Evolutionary conservation across 1,284 basidiomycete species (phyloP).

Genomic region (Earliella scabrosa): DNA sequence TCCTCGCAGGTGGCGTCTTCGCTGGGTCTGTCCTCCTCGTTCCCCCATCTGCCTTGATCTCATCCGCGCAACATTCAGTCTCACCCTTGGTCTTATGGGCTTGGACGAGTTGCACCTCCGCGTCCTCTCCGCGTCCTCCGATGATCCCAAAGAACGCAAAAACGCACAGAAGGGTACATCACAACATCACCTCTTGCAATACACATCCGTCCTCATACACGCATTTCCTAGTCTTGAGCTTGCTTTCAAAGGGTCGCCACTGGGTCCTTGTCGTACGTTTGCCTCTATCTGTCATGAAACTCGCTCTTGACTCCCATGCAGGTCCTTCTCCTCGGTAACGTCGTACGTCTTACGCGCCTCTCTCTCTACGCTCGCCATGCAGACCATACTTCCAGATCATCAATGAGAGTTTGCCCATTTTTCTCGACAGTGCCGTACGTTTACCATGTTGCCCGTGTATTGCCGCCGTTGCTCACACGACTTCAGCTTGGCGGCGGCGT

Average conservation of each 20-base stretch:
- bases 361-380: neutral
- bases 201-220: neutral
- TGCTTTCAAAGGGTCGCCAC: slow-evolving; percentile 85
- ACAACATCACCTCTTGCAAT: neutral
- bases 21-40: slow-evolving; percentile 66
- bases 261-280: slow-evolving; percentile 89
- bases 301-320: slow-evolving; percentile 28
- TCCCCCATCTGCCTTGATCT: too few relatives aligned
- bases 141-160: slow-evolving; percentile 64
- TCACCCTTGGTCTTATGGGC: slow-evolving; percentile 94
- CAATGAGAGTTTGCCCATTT: slow-evolving; percentile 93
- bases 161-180: slow-evolving; percentile 74
- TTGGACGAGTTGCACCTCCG: slow-evolving; percentile 92
- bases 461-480: neutral
- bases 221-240: slow-evolving; percentile 60
- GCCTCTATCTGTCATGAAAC: too few relatives aligned
- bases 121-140: slow-evolving; percentile 83
- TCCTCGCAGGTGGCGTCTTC: slow-evolving; percentile 83
- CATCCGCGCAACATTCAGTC: slow-evolving; percentile 39
- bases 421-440: slow-evolving; percentile 85
- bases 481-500: slow-evolving; percentile 82
- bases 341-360: slow-evolving; percentile 55
- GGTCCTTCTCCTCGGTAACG: slow-evolving; percentile 85
- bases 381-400: slow-evolving; percentile 58
- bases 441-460: neutral